Evolutionary conservation across 139 green algal genomes (phyloP), one percentile per base, ranked within the genome.

Genomic region (Picochlorum sp.): DNA sequence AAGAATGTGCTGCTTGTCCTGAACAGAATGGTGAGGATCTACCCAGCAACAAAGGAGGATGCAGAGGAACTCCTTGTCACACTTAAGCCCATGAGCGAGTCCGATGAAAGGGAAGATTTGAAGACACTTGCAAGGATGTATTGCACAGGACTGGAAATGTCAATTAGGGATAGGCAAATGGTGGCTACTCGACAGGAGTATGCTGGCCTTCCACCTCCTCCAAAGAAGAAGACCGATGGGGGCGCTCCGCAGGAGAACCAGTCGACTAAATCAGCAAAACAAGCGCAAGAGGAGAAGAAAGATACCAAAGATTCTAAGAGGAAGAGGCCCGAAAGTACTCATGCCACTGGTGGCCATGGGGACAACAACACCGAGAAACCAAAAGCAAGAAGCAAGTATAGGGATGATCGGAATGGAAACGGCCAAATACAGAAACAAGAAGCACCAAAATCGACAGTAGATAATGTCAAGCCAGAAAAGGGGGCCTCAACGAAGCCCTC

Each of bases 1-100:
- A 79, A 79, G 60, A 84, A 84, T 66, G 62, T 71, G 21, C 68
- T 86, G 21, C 70, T 83, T 45, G 63, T 81, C 5, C 68, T 86
- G 38, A 77, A 70, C 57, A 59, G 66, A n/a, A 69, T 76, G 14
- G 60, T 71, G 10, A 57, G 37, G 14, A 66, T 66, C 14, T 66
- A 56, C 41, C 60, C 60, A 56, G 60, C 37, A 20, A 55, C 37
- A 21, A 31, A 54, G 24, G 60, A 56, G n/a, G 34, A 66, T 41
- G 34, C 34, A 24, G 15, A 56, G n/a, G n/a, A 57, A 23, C 49
- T 74, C 41, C 23, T 44, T 23, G 1, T 16, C 18, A 34, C 38
- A 31, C 37, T 65, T 3, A 16, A 34, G 18, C 57, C 58, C 13
- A 57, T 70, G n/a, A 60, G 73, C 11, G 73, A 80, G 47, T 67